Percentiles rank a stretch among this genome's conserved stretches.
These are phyloP conservation scores for Podospora bellae-mahoneyi DNA, from an alignment of 495 filamentous ascomycete genomes.

Conservation along the genomic window DNA sequence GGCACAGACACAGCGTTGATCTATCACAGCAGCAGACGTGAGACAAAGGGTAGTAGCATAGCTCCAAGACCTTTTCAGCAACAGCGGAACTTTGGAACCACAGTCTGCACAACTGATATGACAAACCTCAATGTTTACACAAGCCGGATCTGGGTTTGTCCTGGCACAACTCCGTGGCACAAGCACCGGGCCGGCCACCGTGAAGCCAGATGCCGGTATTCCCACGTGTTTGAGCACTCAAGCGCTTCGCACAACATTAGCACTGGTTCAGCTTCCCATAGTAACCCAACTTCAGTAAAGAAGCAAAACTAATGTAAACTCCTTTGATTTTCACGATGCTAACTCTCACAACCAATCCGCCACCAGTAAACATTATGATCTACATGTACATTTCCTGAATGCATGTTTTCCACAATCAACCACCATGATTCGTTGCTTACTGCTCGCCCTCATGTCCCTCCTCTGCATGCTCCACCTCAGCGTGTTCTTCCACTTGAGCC, in stretches of 20 bases:
- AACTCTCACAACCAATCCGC: neutral
- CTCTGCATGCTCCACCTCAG: neutral
- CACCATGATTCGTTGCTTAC: neutral
- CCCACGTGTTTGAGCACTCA: neutral
- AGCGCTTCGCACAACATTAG: neutral
- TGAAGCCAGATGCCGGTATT: neutral
- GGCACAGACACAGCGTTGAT: neutral
- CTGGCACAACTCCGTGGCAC: neutral
- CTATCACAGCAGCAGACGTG: neutral
- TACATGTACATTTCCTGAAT: neutral
- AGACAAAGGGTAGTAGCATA: neutral
- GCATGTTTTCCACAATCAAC: neutral
- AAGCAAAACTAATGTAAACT: neutral
- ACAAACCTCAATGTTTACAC: neutral
- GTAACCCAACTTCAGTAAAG: neutral
- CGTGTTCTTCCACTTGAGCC: neutral
- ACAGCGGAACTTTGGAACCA: neutral
- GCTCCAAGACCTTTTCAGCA: neutral
- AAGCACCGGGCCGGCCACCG: neutral
- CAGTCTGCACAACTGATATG: neutral
- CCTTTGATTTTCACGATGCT: neutral
- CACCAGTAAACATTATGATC: slow-evolving; percentile 3
- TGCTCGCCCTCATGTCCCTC: neutral
- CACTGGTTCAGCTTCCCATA: neutral
- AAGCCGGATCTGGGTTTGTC: neutral